Conservation (phyloP, 192 early-diverging fungal species). For the Gryganskiella cystojenkinii region DNA sequence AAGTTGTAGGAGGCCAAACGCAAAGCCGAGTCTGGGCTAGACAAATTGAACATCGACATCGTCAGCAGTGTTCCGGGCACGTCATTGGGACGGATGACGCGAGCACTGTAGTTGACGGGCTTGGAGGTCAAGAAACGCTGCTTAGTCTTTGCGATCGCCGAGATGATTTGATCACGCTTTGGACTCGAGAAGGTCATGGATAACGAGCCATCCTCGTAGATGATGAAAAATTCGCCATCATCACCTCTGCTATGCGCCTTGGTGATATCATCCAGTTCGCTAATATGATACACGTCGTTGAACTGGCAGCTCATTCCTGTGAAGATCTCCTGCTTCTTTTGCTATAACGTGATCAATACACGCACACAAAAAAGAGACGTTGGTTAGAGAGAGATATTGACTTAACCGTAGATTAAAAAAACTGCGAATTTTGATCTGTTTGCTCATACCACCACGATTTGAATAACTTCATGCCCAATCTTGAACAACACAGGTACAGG, state of each 20-base stretch:
- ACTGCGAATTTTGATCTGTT: not conserved
- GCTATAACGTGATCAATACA: slow-evolving; percentile 27
- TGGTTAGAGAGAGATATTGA: too few species aligned
- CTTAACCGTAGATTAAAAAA: slow-evolving; percentile 4
- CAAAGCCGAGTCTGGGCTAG: slow-evolving; percentile 82
- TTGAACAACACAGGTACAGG: slow-evolving; percentile 83
- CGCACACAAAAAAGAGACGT: not conserved
- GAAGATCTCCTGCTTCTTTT: slow-evolving; percentile 81
- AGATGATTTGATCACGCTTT: slow-evolving; percentile 75
- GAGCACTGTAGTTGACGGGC: slow-evolving; percentile 70
- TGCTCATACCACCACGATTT: slow-evolving; percentile 70
- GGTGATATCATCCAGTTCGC: slow-evolving; percentile 79
- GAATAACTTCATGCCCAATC: slow-evolving; percentile 84
- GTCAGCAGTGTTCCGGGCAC: slow-evolving; percentile 93
- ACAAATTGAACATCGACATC: slow-evolving; percentile 91
- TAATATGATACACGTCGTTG: slow-evolving; percentile 90
- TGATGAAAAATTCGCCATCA: slow-evolving; percentile 81
- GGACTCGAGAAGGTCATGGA: slow-evolving; percentile 77
- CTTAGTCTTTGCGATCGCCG: slow-evolving; percentile 78
- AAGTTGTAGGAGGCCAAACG: slow-evolving; percentile 91
- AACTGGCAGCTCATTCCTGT: slow-evolving; percentile 75
- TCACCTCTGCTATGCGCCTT: slow-evolving; percentile 65
- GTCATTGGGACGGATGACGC: slow-evolving; percentile 85
- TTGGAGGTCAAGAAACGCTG: slow-evolving; percentile 74
- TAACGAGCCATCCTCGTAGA: slow-evolving; percentile 75